Conservation (phyloP, 352 stramenopile genomes). For the Phytophthora podocarpi region DNA sequence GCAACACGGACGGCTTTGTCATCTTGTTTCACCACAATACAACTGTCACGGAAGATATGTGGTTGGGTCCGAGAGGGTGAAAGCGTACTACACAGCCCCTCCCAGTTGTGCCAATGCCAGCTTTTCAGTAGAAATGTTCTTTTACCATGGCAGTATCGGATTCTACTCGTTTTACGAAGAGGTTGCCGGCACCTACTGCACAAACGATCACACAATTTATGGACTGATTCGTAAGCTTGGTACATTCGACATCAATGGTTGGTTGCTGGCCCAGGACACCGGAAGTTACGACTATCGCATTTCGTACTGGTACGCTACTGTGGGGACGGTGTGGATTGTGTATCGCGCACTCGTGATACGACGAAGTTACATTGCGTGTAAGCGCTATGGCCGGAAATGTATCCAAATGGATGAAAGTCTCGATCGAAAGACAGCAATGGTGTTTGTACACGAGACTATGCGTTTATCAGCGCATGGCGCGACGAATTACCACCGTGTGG, state of each 20-base stretch:
- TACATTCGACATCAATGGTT: constrained; percentile 18
- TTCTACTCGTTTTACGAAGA: constrained; percentile 22
- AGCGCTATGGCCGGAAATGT: constrained; percentile 10
- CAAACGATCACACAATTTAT: constrained; percentile 2
- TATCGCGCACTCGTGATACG: constrained; percentile 9
- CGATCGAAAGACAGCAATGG: constrained; percentile 3
- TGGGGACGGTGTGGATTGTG: constrained; percentile 3
- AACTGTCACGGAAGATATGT: constrained; percentile 16
- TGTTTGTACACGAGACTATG: constrained; percentile 21
- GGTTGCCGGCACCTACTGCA: constrained; percentile 2
- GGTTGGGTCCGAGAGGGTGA: not conserved
- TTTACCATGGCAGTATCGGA: constrained; percentile 18
- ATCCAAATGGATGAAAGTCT: not conserved
- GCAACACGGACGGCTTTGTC: not conserved
- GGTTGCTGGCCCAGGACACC: not conserved
- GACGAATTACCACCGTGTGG: constrained; percentile 4
- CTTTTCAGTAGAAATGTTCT: constrained; percentile 7
- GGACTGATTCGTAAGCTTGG: constrained; percentile 7
- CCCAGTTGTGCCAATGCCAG: not conserved
- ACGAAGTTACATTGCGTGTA: constrained; percentile 9
- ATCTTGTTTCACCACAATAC: constrained; percentile 5
- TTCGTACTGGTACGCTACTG: constrained; percentile 15
- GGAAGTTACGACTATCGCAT: constrained; percentile 3
- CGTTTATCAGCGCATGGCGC: constrained; percentile 5
- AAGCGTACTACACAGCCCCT: constrained; percentile 1